Conservation (phyloP, 768 basidiomycete species). For the Rubroboletus pulcherrimus region DNA sequence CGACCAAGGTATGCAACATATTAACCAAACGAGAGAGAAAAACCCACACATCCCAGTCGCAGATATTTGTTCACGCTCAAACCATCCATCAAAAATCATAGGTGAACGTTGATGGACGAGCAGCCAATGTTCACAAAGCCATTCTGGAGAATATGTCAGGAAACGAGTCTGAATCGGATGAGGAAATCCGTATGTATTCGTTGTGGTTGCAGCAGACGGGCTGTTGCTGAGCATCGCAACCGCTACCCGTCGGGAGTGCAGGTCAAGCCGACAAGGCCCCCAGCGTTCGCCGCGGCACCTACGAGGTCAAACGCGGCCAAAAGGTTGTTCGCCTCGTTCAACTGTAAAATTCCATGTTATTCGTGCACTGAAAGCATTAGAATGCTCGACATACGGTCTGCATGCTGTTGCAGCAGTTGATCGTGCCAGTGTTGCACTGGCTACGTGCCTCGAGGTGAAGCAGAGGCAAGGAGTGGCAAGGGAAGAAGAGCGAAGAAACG, state of each 20-base stretch:
- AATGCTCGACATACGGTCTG: neutral
- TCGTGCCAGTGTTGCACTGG: constrained; percentile 10
- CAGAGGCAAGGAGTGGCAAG: constrained; percentile 12
- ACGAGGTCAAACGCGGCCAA: neutral
- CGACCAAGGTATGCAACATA: neutral
- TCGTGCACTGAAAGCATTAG: neutral
- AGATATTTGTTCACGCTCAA: neutral
- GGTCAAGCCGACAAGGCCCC: constrained; percentile 5
- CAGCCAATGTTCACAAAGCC: constrained; percentile 6
- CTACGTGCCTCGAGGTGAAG: constrained; percentile 5
- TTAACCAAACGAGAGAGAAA: neutral
- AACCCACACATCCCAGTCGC: neutral
- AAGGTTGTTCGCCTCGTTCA: neutral
- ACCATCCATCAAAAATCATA: neutral
- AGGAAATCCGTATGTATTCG: neutral
- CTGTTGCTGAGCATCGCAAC: constrained; percentile 1
- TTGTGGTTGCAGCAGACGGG: constrained; percentile 12
- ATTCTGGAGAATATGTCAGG: neutral
- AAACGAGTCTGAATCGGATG: neutral
- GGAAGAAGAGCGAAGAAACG: constrained; percentile 15
- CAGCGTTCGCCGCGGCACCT: neutral
- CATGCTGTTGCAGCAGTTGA: constrained; percentile 11
- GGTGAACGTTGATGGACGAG: neutral
- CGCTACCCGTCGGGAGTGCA: constrained; percentile 9
- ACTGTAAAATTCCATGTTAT: neutral